These are phyloP conservation scores for Calycina herbarum DNA, from an alignment of 2,329 filamentous ascomycete species.

Conservation along the genomic window DNA sequence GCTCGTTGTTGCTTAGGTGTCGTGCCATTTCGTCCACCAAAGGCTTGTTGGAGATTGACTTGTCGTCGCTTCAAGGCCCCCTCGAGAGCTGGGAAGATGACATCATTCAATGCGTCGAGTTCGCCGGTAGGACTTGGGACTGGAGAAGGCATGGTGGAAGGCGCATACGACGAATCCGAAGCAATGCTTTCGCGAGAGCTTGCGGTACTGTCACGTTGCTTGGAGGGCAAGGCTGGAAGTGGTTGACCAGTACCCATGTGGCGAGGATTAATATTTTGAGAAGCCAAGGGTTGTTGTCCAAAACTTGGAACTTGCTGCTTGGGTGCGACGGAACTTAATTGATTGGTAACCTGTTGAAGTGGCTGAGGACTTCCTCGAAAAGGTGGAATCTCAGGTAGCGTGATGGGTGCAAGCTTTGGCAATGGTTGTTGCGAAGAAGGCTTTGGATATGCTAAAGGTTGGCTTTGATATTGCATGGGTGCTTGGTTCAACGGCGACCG, in stretches of 20 bases:
- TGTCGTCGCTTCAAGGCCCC: slow-evolving; percentile 82
- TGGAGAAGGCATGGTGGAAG: slow-evolving; percentile 56
- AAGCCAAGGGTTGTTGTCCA: slow-evolving; percentile 16
- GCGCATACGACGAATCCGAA: slow-evolving; percentile 36
- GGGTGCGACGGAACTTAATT: slow-evolving; percentile 27
- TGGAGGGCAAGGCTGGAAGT: slow-evolving; percentile 37
- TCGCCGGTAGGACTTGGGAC: slow-evolving; percentile 65
- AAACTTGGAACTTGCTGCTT: slow-evolving; percentile 32
- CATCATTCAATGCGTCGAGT: slow-evolving; percentile 83
- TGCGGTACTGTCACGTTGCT: slow-evolving; percentile 32
- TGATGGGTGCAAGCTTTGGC: slow-evolving; percentile 39
- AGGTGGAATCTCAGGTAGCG: slow-evolving; percentile 40
- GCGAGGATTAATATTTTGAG: slow-evolving; percentile 34
- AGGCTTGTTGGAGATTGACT: slow-evolving; percentile 50
- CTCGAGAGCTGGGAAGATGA: slow-evolving; percentile 90
- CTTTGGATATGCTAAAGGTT: slow-evolving; percentile 25
- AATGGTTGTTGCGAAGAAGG: slow-evolving; percentile 38
- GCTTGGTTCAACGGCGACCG: slow-evolving; percentile 24
- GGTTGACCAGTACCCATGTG: slow-evolving; percentile 32
- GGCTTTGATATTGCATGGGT: slow-evolving; percentile 27
- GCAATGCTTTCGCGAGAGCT: slow-evolving; percentile 34
- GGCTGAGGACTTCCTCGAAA: slow-evolving; percentile 35
- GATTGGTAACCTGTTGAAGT: slow-evolving; percentile 36
- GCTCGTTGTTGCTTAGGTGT: slow-evolving; percentile 68
- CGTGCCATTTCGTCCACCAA: slow-evolving; percentile 32